These are phyloP conservation scores for Phialophora expanda DNA, from an alignment of 2,329 filamentous ascomycete species.

Conservation along the genomic window DNA sequence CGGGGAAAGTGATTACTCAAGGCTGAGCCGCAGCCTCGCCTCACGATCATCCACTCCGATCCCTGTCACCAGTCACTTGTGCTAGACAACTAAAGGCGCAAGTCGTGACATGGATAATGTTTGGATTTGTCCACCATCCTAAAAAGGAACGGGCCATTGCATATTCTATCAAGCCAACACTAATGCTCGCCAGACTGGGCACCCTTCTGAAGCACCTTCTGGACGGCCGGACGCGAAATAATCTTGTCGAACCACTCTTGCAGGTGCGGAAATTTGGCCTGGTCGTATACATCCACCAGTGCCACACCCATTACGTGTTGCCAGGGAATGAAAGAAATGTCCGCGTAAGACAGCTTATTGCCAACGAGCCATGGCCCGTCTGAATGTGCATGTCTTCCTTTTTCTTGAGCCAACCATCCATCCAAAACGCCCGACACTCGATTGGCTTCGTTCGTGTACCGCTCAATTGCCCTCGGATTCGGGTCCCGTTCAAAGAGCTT, in stretches of 20 bases:
- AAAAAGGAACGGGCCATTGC: neutral
- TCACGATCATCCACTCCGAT: neutral
- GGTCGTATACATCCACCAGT: constrained; percentile 27
- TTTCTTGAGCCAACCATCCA: constrained; percentile 41
- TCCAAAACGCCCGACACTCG: constrained; percentile 56
- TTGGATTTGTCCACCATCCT: neutral
- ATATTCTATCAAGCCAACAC: constrained; percentile 1
- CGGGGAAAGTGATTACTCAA: neutral
- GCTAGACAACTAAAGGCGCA: neutral
- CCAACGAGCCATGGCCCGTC: neutral
- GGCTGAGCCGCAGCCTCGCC: neutral
- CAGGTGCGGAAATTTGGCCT: constrained; percentile 25
- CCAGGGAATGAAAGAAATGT: constrained; percentile 50
- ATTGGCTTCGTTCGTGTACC: constrained; percentile 53
- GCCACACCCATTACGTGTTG: constrained; percentile 21
- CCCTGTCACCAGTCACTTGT: neutral
- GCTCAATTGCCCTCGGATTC: constrained; percentile 50
- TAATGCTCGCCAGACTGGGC: neutral
- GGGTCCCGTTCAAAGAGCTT: constrained; percentile 50
- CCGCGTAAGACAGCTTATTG: constrained; percentile 47
- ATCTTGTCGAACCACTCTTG: constrained; percentile 34
- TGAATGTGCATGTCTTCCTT: neutral
- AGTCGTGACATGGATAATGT: neutral
- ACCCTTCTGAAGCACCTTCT: constrained; percentile 3
- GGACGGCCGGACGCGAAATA: constrained; percentile 17